phyloP scores from a whole-genome alignment of 2,329 filamentous ascomycete genomes.

The Aaosphaeria arxii region DNA sequence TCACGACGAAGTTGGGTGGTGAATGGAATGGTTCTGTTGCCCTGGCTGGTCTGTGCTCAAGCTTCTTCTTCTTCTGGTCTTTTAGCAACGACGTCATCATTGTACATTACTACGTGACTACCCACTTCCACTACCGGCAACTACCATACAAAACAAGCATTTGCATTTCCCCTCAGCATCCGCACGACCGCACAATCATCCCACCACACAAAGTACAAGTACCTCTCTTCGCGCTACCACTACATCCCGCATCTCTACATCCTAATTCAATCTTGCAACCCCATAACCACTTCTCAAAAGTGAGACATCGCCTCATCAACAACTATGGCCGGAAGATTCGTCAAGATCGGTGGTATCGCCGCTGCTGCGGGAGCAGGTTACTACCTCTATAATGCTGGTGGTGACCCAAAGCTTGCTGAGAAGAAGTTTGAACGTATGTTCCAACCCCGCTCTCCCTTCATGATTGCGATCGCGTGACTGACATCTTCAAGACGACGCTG shows the following conservation, averaged over 20 bases:
- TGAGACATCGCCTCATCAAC: neutral
- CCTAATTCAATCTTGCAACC: neutral
- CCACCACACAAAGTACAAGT: too few species aligned
- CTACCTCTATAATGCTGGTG: constrained; percentile 87
- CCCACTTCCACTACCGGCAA: too few species aligned
- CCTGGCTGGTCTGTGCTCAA: too few species aligned
- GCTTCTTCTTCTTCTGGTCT: too few species aligned
- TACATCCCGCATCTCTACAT: neutral
- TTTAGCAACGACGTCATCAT: too few species aligned
- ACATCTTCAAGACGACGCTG: constrained; percentile 65
- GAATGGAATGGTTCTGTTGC: too few species aligned
- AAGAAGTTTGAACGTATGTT: constrained; percentile 78
- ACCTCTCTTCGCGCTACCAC: neutral
- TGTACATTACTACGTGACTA: too few species aligned
- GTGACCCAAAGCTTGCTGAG: constrained; percentile 76
- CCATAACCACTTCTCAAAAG: too few species aligned
- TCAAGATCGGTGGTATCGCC: constrained; percentile 32
- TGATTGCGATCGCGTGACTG: constrained; percentile 7
- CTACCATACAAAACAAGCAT: too few species aligned
- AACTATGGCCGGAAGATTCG: constrained; percentile 26
- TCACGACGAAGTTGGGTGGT: too few species aligned
- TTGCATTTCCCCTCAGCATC: too few species aligned
- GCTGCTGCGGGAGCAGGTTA: constrained; percentile 67
- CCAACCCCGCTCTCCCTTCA: neutral
- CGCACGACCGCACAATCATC: too few species aligned